These are phyloP conservation scores for Scortechinia acanthostroma DNA, from an alignment of 2,329 filamentous ascomycete species.

Conservation along the genomic window DNA sequence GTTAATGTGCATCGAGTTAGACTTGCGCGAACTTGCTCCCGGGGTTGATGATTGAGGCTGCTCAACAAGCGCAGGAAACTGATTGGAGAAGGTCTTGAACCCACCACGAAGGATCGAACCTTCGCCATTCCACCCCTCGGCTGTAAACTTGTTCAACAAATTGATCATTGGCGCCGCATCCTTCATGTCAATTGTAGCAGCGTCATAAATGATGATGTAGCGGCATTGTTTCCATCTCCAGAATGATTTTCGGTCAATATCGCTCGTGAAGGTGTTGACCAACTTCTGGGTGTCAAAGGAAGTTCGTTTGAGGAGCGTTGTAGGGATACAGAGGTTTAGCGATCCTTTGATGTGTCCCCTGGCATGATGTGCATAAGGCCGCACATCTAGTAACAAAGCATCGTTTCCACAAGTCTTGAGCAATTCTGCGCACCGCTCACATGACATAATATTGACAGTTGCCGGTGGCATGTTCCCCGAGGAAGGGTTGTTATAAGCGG, in stretches of 20 bases:
- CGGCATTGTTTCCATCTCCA: conserved; percentile 45
- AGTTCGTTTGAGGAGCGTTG: conserved; percentile 56
- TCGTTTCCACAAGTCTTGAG: not conserved
- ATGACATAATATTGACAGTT: not conserved
- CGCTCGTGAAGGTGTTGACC: conserved; percentile 50
- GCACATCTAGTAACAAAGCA: conserved; percentile 48
- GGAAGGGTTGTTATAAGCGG: too few species aligned
- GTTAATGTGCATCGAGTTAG: conserved; percentile 25
- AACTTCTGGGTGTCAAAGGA: conserved; percentile 58
- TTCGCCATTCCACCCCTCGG: conserved; percentile 48
- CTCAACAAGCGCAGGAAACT: conserved; percentile 35
- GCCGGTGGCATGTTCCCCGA: too few species aligned
- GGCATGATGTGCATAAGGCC: conserved; percentile 55
- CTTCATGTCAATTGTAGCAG: conserved; percentile 42
- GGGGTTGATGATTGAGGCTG: not conserved
- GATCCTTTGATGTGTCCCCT: conserved; percentile 44
- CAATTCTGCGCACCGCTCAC: not conserved
- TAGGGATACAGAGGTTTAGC: conserved; percentile 59
- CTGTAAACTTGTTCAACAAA: conserved; percentile 55
- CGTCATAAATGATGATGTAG: conserved; percentile 57
- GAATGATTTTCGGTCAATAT: conserved; percentile 42
- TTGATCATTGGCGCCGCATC: conserved; percentile 49
- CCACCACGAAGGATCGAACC: conserved; percentile 50
- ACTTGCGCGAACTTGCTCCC: conserved; percentile 13
- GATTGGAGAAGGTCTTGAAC: conserved; percentile 43